Evolutionary conservation across 345 rosid species (phyloP), one percentile per base, ranked within the genome.

Genomic region (Boechera retrofracta): DNA sequence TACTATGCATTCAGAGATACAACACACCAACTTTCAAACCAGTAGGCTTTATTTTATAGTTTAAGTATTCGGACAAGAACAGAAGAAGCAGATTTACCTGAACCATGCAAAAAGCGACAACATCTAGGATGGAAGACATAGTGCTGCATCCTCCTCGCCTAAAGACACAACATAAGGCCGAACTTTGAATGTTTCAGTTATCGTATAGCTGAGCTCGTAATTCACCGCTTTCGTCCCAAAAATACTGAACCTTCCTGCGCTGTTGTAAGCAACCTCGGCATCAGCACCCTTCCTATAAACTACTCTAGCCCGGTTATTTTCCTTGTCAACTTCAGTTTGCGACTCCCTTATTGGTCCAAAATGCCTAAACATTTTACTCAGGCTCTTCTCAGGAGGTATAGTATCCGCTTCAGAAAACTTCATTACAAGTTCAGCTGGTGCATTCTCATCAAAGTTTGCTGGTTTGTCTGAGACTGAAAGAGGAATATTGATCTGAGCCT

Each of bases 391-490:
- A 16, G 97, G 79, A 78, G 98, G 98, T 78, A 92, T 71, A 26
- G 83, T 80, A 73, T 89, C 88, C 29, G 72, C 81, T 73, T 82
- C 86, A 33, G 93, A 80, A 80, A 94, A 94, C 33, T 82, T 86
- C 89, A 94, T 86, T 62, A 94, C 82, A 73, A 89, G 85, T 76
- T 90, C 97, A 4, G 95, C 97, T 1, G 97, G 97, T 58, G 91
- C 81, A 59, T 65, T 88, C 80, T 83, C 88, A 59, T 88, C 89
- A 70, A 84, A 82, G 35, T 84, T 84, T 12, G 67, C 77, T 4
- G 86, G 90, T 81, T 88, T 89, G 51, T 87, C 81, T 1, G 83
- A 62, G 11, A 65, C 55, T 62, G 53, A 36, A 53, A 26, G 51
- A 73, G 52, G 69, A 39, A 62, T 66, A 67, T 44, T 89, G 56